Evolutionary conservation across 169 alveolate genomes (phyloP).

Genomic region (Plasmodium falciparum): DNA sequence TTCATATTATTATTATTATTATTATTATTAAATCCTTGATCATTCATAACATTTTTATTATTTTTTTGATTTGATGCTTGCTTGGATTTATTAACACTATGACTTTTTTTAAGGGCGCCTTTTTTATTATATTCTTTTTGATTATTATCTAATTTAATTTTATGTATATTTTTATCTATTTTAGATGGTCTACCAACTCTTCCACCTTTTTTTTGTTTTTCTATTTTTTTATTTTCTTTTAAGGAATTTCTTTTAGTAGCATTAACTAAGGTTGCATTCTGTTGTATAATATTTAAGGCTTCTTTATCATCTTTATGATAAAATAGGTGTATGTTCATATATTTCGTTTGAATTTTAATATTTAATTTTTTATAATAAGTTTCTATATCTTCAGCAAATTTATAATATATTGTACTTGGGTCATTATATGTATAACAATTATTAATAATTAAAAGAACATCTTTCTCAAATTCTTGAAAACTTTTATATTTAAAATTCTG

Average conservation of each 20-base stretch:
- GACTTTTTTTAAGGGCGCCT: constrained; percentile 1
- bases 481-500: constrained; percentile 86
- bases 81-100: not conserved
- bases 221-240: constrained; percentile 52
- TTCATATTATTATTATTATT: not conserved
- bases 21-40: not conserved
- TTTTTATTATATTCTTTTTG: not conserved
- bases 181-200: constrained; percentile 69
- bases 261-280: constrained; percentile 5
- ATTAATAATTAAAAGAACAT: constrained; percentile 89
- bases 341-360: constrained; percentile 44
- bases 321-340: constrained; percentile 37
- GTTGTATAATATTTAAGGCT: constrained; percentile 14
- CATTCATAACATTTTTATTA: constrained; percentile 21
- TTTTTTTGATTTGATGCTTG: constrained; percentile 21
- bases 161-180: not conserved
- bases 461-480: constrained; percentile 89
- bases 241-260: constrained; percentile 2
- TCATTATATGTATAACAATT: constrained; percentile 93
- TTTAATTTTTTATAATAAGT: constrained; percentile 42
- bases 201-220: constrained; percentile 39
- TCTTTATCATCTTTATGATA: constrained; percentile 64
- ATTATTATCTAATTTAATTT: too few species aligned
- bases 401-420: constrained; percentile 85
- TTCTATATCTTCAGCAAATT: constrained; percentile 48